Evolutionary conservation across 495 filamentous ascomycete species (phyloP).

Genomic region (Gamarada debralockiae): DNA sequence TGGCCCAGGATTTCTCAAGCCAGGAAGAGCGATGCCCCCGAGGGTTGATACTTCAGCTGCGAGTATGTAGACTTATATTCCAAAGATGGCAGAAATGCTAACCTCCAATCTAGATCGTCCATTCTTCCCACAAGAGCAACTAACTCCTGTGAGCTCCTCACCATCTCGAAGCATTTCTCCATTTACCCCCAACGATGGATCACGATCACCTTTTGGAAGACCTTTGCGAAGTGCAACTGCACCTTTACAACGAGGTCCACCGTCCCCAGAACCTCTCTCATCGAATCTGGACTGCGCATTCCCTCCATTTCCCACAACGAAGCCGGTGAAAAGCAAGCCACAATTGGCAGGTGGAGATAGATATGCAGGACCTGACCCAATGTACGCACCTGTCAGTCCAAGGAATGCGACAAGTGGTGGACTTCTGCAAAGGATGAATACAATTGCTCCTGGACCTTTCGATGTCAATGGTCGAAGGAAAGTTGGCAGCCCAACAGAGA

Average conservation of each 20-base stretch:
- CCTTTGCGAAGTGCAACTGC: constrained; percentile 44
- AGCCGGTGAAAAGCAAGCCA: background rate
- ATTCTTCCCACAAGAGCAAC: constrained; percentile 52
- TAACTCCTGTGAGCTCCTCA: constrained; percentile 58
- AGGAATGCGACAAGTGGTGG: constrained; percentile 32
- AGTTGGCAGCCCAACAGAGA: background rate
- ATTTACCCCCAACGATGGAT: constrained; percentile 51
- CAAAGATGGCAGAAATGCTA: background rate
- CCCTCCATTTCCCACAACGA: constrained; percentile 49
- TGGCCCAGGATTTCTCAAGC: constrained; percentile 24
- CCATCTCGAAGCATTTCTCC: constrained; percentile 41
- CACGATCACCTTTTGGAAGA: constrained; percentile 42
- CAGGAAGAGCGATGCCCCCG: constrained; percentile 35
- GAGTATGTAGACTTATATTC: constrained; percentile 39
- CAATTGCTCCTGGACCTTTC: constrained; percentile 65
- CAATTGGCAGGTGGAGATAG: constrained; percentile 7
- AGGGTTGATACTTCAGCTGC: constrained; percentile 53
- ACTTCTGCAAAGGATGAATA: constrained; percentile 57
- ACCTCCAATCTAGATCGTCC: constrained; percentile 52
- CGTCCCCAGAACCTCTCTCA: constrained; percentile 34
- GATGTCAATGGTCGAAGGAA: constrained; percentile 33
- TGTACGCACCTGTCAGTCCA: constrained; percentile 46
- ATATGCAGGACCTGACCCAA: constrained; percentile 26
- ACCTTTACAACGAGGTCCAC: constrained; percentile 35
- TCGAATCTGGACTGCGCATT: constrained; percentile 57